phyloP scores from a whole-genome alignment of 768 basidiomycete species.

The Leccinum boreale region DNA sequence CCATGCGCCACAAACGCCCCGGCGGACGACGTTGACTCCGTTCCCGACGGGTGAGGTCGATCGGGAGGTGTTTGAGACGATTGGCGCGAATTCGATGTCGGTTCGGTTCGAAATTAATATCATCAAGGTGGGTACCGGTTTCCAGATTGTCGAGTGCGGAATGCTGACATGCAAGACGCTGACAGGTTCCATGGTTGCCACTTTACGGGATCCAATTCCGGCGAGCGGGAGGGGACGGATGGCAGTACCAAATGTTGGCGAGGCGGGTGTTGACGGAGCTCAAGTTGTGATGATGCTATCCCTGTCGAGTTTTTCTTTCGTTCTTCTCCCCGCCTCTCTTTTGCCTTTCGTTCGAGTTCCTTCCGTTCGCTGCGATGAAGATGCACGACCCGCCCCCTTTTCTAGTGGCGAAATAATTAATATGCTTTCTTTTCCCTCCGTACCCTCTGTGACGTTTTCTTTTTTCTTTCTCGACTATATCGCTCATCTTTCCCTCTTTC shows the following conservation, averaged over 20 bases:
- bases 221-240: slow-evolving; percentile 83
- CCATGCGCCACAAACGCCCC: slow-evolving; percentile 33
- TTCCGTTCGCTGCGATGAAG: neutral
- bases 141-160: neutral
- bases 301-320: neutral
- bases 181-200: slow-evolving; percentile 86
- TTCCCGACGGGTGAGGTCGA: slow-evolving; percentile 67
- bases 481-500: neutral
- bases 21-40: slow-evolving; percentile 41
- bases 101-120: slow-evolving; percentile 97
- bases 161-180: slow-evolving; percentile 2
- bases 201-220: slow-evolving; percentile 96
- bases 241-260: slow-evolving; percentile 98
- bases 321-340: neutral
- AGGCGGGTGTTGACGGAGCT: slow-evolving; percentile 83
- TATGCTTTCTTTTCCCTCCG: neutral
- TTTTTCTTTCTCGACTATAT: neutral
- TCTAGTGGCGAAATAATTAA: neutral
- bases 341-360: neutral
- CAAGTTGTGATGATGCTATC: slow-evolving; percentile 57
- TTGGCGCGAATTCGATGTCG: slow-evolving; percentile 74
- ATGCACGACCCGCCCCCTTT: neutral
- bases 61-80: slow-evolving; percentile 64
- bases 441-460: neutral
- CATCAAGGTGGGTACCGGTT: slow-evolving; percentile 75